Percentiles rank a stretch among this genome's conserved stretches.
phyloP scores from a whole-genome alignment of 306 rosid species.

The Ceratonia siliqua region DNA sequence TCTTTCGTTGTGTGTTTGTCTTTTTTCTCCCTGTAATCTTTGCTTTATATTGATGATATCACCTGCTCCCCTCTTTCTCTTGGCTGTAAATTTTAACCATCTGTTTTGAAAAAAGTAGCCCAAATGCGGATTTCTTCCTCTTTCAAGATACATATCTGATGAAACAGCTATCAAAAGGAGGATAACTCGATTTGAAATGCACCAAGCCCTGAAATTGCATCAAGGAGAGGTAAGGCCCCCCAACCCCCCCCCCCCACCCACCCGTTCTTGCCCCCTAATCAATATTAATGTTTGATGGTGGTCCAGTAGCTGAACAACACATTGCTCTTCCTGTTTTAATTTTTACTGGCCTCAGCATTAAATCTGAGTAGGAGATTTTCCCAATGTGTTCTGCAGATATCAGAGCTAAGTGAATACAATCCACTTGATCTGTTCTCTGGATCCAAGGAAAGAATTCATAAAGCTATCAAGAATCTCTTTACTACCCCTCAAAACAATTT shows the following conservation, averaged over 20 bases:
- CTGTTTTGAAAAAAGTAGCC: slow-evolving; percentile 59
- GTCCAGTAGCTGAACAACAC: slow-evolving; percentile 5
- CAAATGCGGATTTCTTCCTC: slow-evolving; percentile 93
- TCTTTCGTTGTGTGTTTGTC: slow-evolving; percentile 2
- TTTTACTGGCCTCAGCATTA: slow-evolving; percentile 27
- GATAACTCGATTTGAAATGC: slow-evolving; percentile 87
- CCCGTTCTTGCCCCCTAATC: not conserved
- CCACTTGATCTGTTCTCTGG: slow-evolving; percentile 92
- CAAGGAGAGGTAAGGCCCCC: slow-evolving; percentile 64
- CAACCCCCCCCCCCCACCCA: not conserved
- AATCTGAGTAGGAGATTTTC: slow-evolving; percentile 25
- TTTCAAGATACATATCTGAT: slow-evolving; percentile 73
- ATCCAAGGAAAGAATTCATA: slow-evolving; percentile 71
- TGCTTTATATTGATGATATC: slow-evolving; percentile 25
- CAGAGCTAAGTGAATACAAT: slow-evolving; percentile 69
- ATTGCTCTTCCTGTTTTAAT: slow-evolving; percentile 22
- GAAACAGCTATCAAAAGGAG: slow-evolving; percentile 63
- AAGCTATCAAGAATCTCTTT: slow-evolving; percentile 80
- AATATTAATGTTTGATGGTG: not conserved
- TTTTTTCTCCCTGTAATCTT: slow-evolving; percentile 6
- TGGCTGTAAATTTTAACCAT: slow-evolving; percentile 22
- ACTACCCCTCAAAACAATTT: slow-evolving; percentile 91
- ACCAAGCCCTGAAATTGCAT: slow-evolving; percentile 86
- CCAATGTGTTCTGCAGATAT: slow-evolving; percentile 57
- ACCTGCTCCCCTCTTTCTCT: not conserved